Base-by-base conservation (phyloP, 495 filamentous ascomycete species). In the Podospora pseudocomata region DNA sequence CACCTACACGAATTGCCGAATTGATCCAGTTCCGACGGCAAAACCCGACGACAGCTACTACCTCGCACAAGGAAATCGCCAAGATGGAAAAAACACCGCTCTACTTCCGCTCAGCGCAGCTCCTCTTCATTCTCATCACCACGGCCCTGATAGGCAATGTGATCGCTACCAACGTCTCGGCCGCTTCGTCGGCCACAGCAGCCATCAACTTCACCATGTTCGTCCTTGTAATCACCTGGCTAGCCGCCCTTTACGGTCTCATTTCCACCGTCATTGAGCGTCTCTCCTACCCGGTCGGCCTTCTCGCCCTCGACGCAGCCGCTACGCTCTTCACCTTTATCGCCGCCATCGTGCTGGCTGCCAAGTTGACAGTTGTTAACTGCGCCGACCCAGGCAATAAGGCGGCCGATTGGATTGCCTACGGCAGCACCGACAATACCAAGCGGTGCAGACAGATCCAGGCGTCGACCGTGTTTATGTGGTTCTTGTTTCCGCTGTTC, bases 141-240 rank as follows among this genome's bases (percentile, higher is more conserved):
- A 83, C 82, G 6, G 81, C 76, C 27, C 78, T 84, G 44, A 77
- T 84, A 73, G 82, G 82, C 73, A 84, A 84, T 69, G 78, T 84
- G 70, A 81, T 83, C 69, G 79, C 81, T 15, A 77, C 59, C 71
- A 81, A 82, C 71, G 64, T 77, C 32, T 64, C 61, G 71, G 81
- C 78, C 62, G 73, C 80, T 28, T 64, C 63, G 32, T 66, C 71
- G 7, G 77, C 79, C 39, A 76, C 74, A 26, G 74, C 80, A 19
- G 79, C 81, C 70, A 73, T 83, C 74, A 83, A 84, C 75, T 84
- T 83, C 75, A 69, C 77, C 72, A 83, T 84, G 78, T 84, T 84
- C 71, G 81, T 82, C 32, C 74, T 78, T 55, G 80, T 77, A 0
- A n/a, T 82, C 53, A 74, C 80, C 2, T 84, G 81, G 81, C 62